Evolutionary conservation across 441 rosid genomes (phyloP), one percentile per base, ranked within the genome.

Genomic region (Pelargonium australe): DNA sequence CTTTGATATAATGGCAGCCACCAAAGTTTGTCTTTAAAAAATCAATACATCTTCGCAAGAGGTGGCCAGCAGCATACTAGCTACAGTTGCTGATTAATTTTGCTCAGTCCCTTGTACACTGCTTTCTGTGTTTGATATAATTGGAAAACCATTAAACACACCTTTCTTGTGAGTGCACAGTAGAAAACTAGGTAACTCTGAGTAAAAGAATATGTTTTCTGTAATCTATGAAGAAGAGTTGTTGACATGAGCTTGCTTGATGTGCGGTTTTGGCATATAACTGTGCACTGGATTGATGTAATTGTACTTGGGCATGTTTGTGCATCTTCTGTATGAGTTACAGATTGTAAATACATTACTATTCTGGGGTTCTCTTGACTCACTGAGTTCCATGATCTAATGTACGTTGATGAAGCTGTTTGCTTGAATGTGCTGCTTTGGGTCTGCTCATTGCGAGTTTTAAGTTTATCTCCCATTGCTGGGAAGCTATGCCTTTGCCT

Each of bases 401-500:
- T 64, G 47, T 14, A 7, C 40, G n/a, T 3, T 40, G 12, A 40
- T 31, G 44, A 63, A 64, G 13, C 41, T 13, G 11, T 64, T 64
- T 40, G 25, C 47, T 40, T 37, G 49, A 37, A 37, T 64, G 44
- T 11, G 23, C 40, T 64, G 25, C 20, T 1, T 12, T 31, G 41
- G 41, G 31, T 25, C 17, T 25, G 16, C 28, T 62, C 13, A 28
- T 62, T 25, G 7, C 23, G 41, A 28, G 25, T 12, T 13, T 62
- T 62, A 11, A 62, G 65, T 63, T 28, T 28, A 63, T 63, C 3
- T 41, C 45, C 73, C 74, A 14, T 65, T 47, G 37, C 53, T 17
- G 41, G 16, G 62, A 14, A 19, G 65, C 74, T 70, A 64, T 71
- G 61, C 65, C 63, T 70, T 72, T 67, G 70, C 61, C 43, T 31